These are phyloP conservation scores for Eutypella sp. DNA, from an alignment of 2,329 filamentous ascomycete species.

Conservation along the genomic window DNA sequence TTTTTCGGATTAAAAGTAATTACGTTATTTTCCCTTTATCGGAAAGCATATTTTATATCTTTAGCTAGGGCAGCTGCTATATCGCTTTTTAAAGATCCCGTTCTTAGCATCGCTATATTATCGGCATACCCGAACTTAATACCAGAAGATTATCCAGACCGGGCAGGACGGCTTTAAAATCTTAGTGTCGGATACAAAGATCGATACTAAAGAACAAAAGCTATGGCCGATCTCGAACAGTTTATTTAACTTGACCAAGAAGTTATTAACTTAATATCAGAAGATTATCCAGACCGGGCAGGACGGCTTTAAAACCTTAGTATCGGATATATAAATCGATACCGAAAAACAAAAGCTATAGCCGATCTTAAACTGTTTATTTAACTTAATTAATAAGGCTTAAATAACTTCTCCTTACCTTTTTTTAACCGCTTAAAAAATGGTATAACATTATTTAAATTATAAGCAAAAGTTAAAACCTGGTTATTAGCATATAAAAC, in stretches of 20 bases:
- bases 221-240: not conserved
- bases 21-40: too few species aligned
- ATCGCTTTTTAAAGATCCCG: too few species aligned
- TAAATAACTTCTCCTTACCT: not conserved
- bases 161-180: not conserved
- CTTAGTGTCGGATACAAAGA: not conserved
- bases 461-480: not conserved
- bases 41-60: too few species aligned
- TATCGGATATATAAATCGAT: not conserved
- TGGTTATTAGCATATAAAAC: not conserved
- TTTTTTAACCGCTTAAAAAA: not conserved
- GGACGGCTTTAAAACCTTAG: not conserved
- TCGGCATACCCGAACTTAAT: too few species aligned
- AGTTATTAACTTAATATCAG: not conserved
- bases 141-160: not conserved
- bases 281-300: not conserved
- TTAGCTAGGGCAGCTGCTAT: too few species aligned
- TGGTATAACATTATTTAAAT: not conserved
- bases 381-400: not conserved
- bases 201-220: not conserved
- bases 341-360: not conserved
- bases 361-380: not conserved
- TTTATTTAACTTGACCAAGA: not conserved
- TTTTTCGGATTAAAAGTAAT: too few species aligned
- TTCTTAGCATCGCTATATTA: too few species aligned